Evolutionary conservation across 495 filamentous ascomycete genomes (phyloP).

Genomic region (Hapsidospora chrysogenum): DNA sequence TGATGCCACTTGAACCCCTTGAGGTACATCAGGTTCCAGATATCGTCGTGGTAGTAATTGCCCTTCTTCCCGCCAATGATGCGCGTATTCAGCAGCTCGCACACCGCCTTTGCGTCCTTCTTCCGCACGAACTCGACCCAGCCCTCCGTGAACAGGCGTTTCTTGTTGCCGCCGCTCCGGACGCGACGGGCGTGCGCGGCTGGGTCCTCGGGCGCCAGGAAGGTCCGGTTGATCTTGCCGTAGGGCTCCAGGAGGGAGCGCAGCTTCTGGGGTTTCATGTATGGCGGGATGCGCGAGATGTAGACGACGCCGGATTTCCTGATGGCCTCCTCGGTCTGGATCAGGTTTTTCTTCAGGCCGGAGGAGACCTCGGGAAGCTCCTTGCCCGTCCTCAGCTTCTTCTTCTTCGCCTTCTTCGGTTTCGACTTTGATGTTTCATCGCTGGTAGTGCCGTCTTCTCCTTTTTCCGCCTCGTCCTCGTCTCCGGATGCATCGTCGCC

Average conservation of each 20-base stretch:
- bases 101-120: conserved; percentile 58
- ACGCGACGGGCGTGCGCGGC: conserved; percentile 40
- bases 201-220: conserved; percentile 67
- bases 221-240: conserved; percentile 69
- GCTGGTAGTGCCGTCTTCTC: background rate
- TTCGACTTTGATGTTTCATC: conserved; percentile 8
- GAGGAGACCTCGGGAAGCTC: conserved; percentile 25
- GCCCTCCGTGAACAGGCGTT: conserved; percentile 72
- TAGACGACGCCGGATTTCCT: conserved; percentile 69
- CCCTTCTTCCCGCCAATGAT: conserved; percentile 80
- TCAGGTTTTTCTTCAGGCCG: conserved; percentile 40
- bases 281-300: conserved; percentile 79
- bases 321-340: conserved; percentile 36
- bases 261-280: conserved; percentile 78
- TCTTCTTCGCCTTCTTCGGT: conserved; percentile 7
- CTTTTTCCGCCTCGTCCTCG: conserved; percentile 8
- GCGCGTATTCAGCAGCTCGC: conserved; percentile 69
- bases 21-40: conserved; percentile 69
- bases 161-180: conserved; percentile 67
- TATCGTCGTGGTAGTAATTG: conserved; percentile 78
- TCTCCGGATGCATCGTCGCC: conserved; percentile 6
- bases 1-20: conserved; percentile 71
- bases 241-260: conserved; percentile 61
- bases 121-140: conserved; percentile 84
- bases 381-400: conserved; percentile 13